phyloP scores from a whole-genome alignment of 495 filamentous ascomycete genomes.

The Poronia punctata region DNA sequence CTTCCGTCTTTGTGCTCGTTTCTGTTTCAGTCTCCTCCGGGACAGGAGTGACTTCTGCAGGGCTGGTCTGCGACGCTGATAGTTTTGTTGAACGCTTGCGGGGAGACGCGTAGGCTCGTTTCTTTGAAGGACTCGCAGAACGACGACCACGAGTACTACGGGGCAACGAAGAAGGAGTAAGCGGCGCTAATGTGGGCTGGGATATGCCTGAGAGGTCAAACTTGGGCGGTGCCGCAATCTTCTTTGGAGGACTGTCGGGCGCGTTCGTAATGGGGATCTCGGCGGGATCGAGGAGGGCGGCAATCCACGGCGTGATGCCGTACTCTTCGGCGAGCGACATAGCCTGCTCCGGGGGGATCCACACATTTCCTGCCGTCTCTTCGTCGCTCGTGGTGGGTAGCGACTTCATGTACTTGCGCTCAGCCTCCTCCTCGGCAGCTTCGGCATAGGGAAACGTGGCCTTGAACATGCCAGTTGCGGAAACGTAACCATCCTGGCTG shows the following conservation, averaged over 20 bases:
- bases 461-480: slow-evolving; percentile 99
- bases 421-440: slow-evolving; percentile 71
- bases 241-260: slow-evolving; percentile 50
- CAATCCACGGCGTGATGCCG: slow-evolving; percentile 76
- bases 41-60: slow-evolving; percentile 14
- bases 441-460: slow-evolving; percentile 94
- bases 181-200: slow-evolving; percentile 35
- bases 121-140: slow-evolving; percentile 49
- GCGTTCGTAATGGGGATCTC: slow-evolving; percentile 45
- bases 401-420: slow-evolving; percentile 80
- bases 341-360: slow-evolving; percentile 82
- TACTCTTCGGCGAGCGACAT: slow-evolving; percentile 77
- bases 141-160: slow-evolving; percentile 42
- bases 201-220: slow-evolving; percentile 39
- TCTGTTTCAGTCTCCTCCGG: slow-evolving; percentile 27
- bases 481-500: slow-evolving; percentile 88
- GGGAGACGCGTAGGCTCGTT: slow-evolving; percentile 44
- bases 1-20: slow-evolving; percentile 27
- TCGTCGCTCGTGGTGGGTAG: slow-evolving; percentile 72
- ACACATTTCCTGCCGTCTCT: slow-evolving; percentile 94
- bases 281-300: slow-evolving; percentile 75
- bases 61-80: slow-evolving; percentile 37
- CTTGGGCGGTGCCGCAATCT: slow-evolving; percentile 63
- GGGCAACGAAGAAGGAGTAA: slow-evolving; percentile 35
- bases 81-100: slow-evolving; percentile 65